Evolutionary conservation across 352 stramenopile genomes (phyloP).

Genomic region (Sclerospora graminicola): DNA sequence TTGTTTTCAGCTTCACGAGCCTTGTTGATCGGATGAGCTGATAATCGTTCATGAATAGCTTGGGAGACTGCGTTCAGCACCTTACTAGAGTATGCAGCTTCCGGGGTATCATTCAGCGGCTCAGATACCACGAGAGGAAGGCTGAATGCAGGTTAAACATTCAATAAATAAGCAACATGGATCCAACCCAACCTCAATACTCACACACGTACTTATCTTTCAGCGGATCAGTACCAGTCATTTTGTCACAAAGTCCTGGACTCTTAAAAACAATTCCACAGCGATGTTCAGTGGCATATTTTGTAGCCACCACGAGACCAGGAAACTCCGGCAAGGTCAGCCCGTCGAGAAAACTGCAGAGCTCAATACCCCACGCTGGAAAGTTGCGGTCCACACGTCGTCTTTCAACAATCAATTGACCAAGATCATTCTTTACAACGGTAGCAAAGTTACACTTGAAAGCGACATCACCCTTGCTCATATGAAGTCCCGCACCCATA

Average conservation of each 20-base stretch:
- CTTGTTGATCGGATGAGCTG: slow-evolving; percentile 69
- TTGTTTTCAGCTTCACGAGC: slow-evolving; percentile 33
- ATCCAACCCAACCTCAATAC: neutral
- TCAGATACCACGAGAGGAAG: slow-evolving; percentile 51
- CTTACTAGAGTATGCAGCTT: slow-evolving; percentile 70
- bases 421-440: slow-evolving; percentile 49
- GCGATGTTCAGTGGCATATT: slow-evolving; percentile 83
- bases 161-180: neutral
- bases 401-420: slow-evolving; percentile 50
- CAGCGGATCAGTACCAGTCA: slow-evolving; percentile 78
- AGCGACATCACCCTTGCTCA: slow-evolving; percentile 78
- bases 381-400: slow-evolving; percentile 83
- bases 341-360: slow-evolving; percentile 68
- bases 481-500: slow-evolving; percentile 74
- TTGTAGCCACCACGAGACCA: slow-evolving; percentile 55
- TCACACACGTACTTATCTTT: slow-evolving; percentile 65
- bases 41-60: slow-evolving; percentile 51
- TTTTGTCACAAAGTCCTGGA: slow-evolving; percentile 69
- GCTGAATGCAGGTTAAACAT: slow-evolving; percentile 18
- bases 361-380: slow-evolving; percentile 65
- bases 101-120: slow-evolving; percentile 46
- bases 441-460: slow-evolving; percentile 89
- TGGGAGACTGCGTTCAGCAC: slow-evolving; percentile 71
- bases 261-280: slow-evolving; percentile 84
- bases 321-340: slow-evolving; percentile 52